A percentile compares a stretch with the other conserved stretches of the same genome.
phyloP scores from a whole-genome alignment of 202 grass and related monocot species.

The Carex sylvatica region DNA sequence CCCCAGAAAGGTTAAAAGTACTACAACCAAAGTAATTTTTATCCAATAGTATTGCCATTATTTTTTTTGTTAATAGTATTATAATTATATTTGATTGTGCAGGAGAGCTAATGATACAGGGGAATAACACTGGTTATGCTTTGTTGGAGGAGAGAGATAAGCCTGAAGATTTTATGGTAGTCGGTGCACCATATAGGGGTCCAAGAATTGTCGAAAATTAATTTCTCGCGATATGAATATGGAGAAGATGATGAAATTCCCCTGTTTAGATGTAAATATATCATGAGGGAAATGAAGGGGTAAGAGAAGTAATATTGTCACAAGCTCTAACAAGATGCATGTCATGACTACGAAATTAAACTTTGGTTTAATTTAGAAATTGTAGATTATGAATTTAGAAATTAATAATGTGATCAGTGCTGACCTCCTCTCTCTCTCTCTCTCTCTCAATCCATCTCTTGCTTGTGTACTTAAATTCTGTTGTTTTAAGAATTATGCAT shows the following conservation, averaged over 20 bases:
- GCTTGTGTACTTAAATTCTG: neutral
- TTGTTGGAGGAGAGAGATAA: slow-evolving; percentile 50
- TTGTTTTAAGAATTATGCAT: neutral
- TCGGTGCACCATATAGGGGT: slow-evolving; percentile 32
- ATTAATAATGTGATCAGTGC: neutral
- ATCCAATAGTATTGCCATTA: neutral
- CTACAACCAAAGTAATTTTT: neutral
- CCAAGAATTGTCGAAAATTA: slow-evolving; percentile 41
- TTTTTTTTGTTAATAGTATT: too few relatives aligned
- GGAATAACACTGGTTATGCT: slow-evolving; percentile 25
- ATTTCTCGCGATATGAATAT: neutral
- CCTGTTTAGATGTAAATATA: neutral
- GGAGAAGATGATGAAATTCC: neutral
- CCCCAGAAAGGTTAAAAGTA: neutral
- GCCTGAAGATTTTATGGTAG: slow-evolving; percentile 42
- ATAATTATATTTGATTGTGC: neutral
- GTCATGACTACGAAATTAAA: neutral
- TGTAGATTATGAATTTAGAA: too few relatives aligned
- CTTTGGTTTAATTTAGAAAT: neutral
- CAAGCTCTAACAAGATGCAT: neutral
- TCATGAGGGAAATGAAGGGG: neutral
- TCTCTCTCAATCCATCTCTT: neutral
- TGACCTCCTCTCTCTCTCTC: too few relatives aligned
- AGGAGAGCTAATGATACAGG: neutral
- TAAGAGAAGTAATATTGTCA: neutral